These are phyloP conservation scores for Quercus gilva DNA, from an alignment of 306 rosid genomes.

Conservation along the genomic window DNA sequence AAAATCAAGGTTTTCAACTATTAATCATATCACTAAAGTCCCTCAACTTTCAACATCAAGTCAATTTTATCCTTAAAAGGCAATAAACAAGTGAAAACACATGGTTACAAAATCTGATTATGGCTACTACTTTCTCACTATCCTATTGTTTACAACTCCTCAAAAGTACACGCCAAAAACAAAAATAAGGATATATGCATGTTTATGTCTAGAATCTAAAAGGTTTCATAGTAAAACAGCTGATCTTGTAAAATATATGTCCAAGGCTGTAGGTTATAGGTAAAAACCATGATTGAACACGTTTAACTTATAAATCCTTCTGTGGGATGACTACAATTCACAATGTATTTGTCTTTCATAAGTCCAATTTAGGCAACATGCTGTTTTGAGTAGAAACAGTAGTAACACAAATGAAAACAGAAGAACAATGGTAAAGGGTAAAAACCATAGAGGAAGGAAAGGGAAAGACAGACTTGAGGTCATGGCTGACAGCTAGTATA, in stretches of 20 bases:
- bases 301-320: background rate
- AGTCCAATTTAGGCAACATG: background rate
- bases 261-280: background rate
- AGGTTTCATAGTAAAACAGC: background rate
- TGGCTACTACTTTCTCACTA: background rate
- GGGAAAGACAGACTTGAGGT: slow-evolving; percentile 56
- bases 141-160: background rate
- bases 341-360: background rate
- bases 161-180: background rate
- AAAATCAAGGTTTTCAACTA: too few species aligned
- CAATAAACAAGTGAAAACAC: background rate
- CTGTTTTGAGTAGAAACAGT: background rate
- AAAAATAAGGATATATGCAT: background rate
- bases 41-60: too few species aligned
- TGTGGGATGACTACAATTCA: background rate
- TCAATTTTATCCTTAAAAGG: too few species aligned
- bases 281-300: background rate
- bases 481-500: slow-evolving; percentile 87
- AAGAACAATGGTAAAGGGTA: slow-evolving; percentile 14
- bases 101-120: background rate
- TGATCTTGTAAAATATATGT: background rate
- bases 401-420: background rate
- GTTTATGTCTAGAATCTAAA: background rate
- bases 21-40: too few species aligned
- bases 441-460: slow-evolving; percentile 7